A percentile compares a stretch with the other conserved stretches of the same genome.
Evolutionary conservation across 2,329 filamentous ascomycete genomes (phyloP).

Genomic region (Xylaria multiplex): DNA sequence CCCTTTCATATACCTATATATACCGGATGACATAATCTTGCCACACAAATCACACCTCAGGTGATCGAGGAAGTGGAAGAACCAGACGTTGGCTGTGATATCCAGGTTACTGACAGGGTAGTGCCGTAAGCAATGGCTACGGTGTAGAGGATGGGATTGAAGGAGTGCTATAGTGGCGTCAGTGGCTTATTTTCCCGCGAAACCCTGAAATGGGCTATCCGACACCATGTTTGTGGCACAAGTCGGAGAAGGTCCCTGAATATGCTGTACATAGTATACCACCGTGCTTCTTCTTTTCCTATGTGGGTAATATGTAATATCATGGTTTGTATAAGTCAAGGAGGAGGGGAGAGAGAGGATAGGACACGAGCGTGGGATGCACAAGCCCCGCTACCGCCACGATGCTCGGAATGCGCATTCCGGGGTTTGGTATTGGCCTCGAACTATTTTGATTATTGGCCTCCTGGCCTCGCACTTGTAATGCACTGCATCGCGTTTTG

Average conservation of each 20-base stretch:
- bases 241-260: constrained; percentile 9
- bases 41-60: constrained; percentile 21
- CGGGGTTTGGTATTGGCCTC: constrained; percentile 15
- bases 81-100: neutral
- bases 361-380: constrained; percentile 1
- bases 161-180: constrained; percentile 12
- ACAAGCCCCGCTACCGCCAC: constrained; percentile 18
- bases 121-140: constrained; percentile 20
- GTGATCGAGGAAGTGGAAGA: constrained; percentile 19
- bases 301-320: constrained; percentile 20
- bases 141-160: constrained; percentile 13
- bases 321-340: neutral
- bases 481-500: neutral
- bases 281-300: neutral
- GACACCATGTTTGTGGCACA: constrained; percentile 10
- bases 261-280: too few relatives aligned
- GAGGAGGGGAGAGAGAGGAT: neutral
- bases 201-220: constrained; percentile 6
- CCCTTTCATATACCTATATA: constrained; percentile 2
- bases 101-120: neutral
- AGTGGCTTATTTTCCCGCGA: constrained; percentile 22
- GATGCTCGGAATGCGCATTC: constrained; percentile 19
- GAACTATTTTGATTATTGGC: neutral
- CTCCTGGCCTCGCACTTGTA: neutral
- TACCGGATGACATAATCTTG: constrained; percentile 30